Base-by-base conservation (phyloP, 345 rosid genomes). In the Citrus cavaleriei region DNA sequence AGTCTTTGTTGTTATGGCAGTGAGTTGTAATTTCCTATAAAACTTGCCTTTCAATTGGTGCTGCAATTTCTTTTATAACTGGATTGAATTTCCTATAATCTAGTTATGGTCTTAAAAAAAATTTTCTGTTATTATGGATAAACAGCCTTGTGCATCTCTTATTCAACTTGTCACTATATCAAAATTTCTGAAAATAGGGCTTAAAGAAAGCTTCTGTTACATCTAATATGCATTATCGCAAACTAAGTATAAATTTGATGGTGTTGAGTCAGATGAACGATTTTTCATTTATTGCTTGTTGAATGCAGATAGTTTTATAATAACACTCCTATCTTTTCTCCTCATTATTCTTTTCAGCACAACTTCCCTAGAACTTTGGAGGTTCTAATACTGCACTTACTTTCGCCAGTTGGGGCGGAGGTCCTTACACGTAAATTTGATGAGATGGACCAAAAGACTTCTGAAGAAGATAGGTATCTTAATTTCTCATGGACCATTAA, bases 331-430 rank as follows among this genome's bases (percentile, higher is more conserved):
- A 22, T 22, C 59, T 46, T 30, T 75, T 75, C 62, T 55, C 66
- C 25, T 76, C 66, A 22, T 79, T 32, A 54, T 59, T 32, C 38
- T 77, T 83, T 87, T 85, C 90, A 96, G 97, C 89, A 87, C 78
- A 82, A 90, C 78, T 96, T 96, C 81, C 98, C 97, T 32, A 91
- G 97, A 86, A 96, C 95, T 74, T 85, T 90, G 86, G 97, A 96
- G 87, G 96, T 91, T 57, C 83, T 95, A 74, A 77, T 91, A 82
- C 84, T 92, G 69, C 96, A 95, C 89, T 86, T 91, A 89, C 97
- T 90, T 85, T 90, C 93, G 57, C 97, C 98, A 35, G 82, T 86
- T 70, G 93, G 94, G 68, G 97, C 94, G 19, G 98, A 95, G 86
- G 91, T 90, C 80, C 91, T 93, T 66, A 89, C 97, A 10, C 84